Conservation (phyloP, 495 filamentous ascomycete species). For the Aspergillus saccharolyticus region DNA sequence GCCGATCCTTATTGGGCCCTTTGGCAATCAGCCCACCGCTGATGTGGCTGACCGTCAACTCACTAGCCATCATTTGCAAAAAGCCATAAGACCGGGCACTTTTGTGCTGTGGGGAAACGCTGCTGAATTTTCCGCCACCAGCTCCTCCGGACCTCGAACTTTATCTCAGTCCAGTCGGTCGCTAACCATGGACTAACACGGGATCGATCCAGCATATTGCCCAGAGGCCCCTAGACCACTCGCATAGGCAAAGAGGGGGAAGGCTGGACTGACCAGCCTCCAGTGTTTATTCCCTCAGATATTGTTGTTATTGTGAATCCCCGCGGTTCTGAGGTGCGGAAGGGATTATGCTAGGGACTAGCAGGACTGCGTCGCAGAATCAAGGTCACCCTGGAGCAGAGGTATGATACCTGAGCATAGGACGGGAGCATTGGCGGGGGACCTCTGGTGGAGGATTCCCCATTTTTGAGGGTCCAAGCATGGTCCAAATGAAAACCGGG, state of each 20-base stretch:
- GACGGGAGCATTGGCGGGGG: neutral
- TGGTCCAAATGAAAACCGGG: neutral
- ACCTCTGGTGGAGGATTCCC: neutral
- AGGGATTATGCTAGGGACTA: neutral
- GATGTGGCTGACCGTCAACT: conserved; percentile 6
- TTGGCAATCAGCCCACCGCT: conserved; percentile 7
- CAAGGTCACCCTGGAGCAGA: neutral
- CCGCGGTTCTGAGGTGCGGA: neutral
- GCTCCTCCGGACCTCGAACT: conserved; percentile 1
- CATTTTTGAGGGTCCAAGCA: neutral
- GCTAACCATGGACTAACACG: neutral
- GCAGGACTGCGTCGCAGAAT: neutral
- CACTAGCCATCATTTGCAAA: conserved; percentile 2
- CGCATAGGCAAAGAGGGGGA: neutral
- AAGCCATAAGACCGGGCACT: neutral
- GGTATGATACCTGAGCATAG: neutral
- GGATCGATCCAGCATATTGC: neutral
- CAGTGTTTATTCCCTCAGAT: neutral
- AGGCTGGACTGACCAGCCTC: neutral
- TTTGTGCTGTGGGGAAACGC: conserved; percentile 2
- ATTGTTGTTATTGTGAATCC: too few relatives aligned
- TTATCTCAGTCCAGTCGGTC: neutral
- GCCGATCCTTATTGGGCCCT: neutral
- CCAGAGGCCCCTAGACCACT: neutral
- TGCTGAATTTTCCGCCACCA: conserved; percentile 12